Conservation (phyloP, 768 basidiomycete species). For the Panaeolus cyanescens region DNA sequence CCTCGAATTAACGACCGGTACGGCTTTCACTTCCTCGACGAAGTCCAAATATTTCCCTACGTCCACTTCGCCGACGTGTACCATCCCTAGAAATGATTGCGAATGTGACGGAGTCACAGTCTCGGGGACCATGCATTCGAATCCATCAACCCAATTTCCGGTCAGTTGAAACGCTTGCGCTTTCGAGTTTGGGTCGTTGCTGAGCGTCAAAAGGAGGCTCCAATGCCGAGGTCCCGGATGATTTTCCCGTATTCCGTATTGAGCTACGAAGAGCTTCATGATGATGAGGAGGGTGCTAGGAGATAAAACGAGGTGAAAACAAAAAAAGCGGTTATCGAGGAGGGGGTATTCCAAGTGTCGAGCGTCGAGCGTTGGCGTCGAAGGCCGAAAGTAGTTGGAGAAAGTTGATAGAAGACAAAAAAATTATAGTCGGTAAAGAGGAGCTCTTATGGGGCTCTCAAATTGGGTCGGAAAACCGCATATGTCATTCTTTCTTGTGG, state of each 20-base stretch:
- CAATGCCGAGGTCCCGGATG: not conserved
- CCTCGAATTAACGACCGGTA: not conserved
- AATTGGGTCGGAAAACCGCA: not conserved
- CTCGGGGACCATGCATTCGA: not conserved
- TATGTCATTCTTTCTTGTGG: not conserved
- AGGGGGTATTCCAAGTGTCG: not conserved
- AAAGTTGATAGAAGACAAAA: not conserved
- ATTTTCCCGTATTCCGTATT: not conserved
- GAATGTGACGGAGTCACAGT: not conserved
- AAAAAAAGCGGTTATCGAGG: no score
- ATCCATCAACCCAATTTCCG: not conserved
- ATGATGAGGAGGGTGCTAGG: not conserved
- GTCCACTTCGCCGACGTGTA: slow-evolving; percentile 2
- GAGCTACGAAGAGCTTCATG: slow-evolving; percentile 1
- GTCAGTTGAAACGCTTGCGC: not conserved
- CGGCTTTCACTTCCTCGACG: not conserved
- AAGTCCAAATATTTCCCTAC: not conserved
- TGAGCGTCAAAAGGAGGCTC: not conserved
- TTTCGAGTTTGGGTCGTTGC: not conserved
- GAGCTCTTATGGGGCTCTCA: not conserved
- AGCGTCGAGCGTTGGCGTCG: not conserved
- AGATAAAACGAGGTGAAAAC: not conserved
- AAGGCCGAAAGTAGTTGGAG: not conserved
- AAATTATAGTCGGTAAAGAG: not conserved
- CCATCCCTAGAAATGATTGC: not conserved